Conservation (phyloP, 2,329 filamentous ascomycete species). For the Fusarium udum region DNA sequence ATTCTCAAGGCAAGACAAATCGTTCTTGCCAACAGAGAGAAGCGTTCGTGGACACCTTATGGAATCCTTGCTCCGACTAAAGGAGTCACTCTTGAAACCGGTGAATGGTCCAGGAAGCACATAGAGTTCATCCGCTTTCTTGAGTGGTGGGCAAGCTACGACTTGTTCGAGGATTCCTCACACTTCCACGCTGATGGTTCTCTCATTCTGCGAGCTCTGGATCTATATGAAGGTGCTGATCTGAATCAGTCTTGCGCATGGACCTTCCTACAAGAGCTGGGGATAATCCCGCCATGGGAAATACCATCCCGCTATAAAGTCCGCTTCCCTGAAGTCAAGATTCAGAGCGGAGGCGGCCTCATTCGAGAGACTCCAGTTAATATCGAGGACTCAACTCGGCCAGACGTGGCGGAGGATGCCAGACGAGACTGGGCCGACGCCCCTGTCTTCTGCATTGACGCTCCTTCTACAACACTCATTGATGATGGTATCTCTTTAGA, state of each 20-base stretch:
- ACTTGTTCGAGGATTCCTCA: slow-evolving; percentile 62
- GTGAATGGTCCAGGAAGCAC: slow-evolving; percentile 45
- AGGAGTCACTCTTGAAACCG: slow-evolving; percentile 28
- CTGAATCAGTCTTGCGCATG: slow-evolving; percentile 59
- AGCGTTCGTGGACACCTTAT: slow-evolving; percentile 59
- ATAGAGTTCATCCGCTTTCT: slow-evolving; percentile 72
- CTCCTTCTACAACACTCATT: slow-evolving; percentile 71
- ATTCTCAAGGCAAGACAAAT: slow-evolving; percentile 57
- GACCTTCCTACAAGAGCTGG: slow-evolving; percentile 80
- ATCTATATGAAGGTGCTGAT: slow-evolving; percentile 63
- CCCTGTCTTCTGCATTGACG: slow-evolving; percentile 78
- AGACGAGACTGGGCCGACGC: slow-evolving; percentile 68
- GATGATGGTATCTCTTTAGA: slow-evolving; percentile 84
- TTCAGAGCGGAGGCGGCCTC: slow-evolving; percentile 56
- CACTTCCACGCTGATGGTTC: slow-evolving; percentile 70
- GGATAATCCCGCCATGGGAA: slow-evolving; percentile 76
- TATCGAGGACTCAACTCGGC: slow-evolving; percentile 48
- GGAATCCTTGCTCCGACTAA: slow-evolving; percentile 54
- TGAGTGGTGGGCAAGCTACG: slow-evolving; percentile 71
- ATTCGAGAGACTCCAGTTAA: slow-evolving; percentile 46
- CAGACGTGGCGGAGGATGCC: slow-evolving; percentile 58
- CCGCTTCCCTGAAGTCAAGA: slow-evolving; percentile 60
- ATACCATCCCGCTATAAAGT: slow-evolving; percentile 70
- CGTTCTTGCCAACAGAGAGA: slow-evolving; percentile 62
- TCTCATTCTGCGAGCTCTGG: slow-evolving; percentile 68